These are phyloP conservation scores for Lachnellula subtilissima DNA, from an alignment of 2,329 filamentous ascomycete genomes.

Conservation along the genomic window DNA sequence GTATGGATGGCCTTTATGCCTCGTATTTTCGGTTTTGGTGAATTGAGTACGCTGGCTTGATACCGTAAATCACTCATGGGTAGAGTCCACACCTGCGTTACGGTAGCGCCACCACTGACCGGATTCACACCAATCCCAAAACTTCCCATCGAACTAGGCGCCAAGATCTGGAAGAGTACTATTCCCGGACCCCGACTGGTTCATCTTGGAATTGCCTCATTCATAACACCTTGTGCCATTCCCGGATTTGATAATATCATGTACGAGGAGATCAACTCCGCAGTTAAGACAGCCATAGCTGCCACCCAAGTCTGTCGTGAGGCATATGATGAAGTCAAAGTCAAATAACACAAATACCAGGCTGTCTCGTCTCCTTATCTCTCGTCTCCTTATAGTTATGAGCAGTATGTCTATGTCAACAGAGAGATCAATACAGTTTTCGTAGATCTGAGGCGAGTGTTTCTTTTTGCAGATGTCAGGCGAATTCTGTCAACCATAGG, in stretches of 20 bases:
- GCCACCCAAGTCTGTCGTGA: not conserved
- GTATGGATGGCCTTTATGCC: no score
- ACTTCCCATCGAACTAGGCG: not conserved
- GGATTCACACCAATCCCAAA: not conserved
- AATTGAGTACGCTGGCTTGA: no score
- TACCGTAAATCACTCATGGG: no score
- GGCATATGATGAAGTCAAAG: not conserved
- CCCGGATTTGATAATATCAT: not conserved
- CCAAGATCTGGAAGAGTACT: not conserved
- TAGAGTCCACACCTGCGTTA: no score
- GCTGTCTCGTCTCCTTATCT: no score
- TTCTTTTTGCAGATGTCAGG: accelerated
- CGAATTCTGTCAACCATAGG: not conserved
- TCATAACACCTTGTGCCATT: not conserved
- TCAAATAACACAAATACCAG: not conserved
- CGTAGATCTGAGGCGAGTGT: not conserved
- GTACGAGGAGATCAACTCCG: not conserved
- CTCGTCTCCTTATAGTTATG: no score
- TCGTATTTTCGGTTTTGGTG: no score
- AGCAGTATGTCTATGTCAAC: not conserved
- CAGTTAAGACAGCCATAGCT: not conserved
- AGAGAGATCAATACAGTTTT: not conserved
- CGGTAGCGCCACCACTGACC: no score
- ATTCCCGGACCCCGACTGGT: not conserved
- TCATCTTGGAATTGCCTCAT: not conserved